These are phyloP conservation scores for Galerina marginata DNA, from an alignment of 768 basidiomycete genomes.

Conservation along the genomic window DNA sequence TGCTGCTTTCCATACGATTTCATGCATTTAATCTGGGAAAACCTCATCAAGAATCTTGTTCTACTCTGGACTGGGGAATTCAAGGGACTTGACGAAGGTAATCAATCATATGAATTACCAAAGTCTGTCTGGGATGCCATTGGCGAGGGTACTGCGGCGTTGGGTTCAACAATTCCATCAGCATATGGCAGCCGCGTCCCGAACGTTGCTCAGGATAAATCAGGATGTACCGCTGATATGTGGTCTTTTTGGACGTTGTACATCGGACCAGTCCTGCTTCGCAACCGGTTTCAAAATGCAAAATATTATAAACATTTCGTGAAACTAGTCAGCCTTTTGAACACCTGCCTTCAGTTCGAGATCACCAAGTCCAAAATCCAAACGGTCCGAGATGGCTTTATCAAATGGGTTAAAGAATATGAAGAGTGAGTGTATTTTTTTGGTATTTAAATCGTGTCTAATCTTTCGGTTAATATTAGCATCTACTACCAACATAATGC, in stretches of 20 bases:
- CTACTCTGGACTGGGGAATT: slow-evolving; percentile 42
- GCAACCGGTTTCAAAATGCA: slow-evolving; percentile 25
- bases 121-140: slow-evolving; percentile 20
- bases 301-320: slow-evolving; percentile 45
- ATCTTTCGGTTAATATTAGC: too few species aligned
- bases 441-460: too few species aligned
- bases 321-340: slow-evolving; percentile 36
- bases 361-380: slow-evolving; percentile 26
- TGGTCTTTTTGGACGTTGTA: slow-evolving; percentile 30
- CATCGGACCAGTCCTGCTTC: slow-evolving; percentile 26
- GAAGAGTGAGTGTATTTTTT: too few species aligned
- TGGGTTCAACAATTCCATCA: slow-evolving; percentile 31
- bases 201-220: slow-evolving; percentile 30
- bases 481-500: too few species aligned
- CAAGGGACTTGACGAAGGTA: slow-evolving; percentile 35
- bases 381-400: slow-evolving; percentile 32
- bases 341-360: slow-evolving; percentile 38
- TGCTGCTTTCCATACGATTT: slow-evolving; percentile 48
- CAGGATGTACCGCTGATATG: slow-evolving; percentile 25
- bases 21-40: slow-evolving; percentile 51
- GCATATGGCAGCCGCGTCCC: slow-evolving; percentile 32
- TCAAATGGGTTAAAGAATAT: too few species aligned
- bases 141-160: slow-evolving; percentile 10
- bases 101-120: slow-evolving; percentile 26
- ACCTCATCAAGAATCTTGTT: slow-evolving; percentile 42